Evolutionary conservation across 2,329 filamentous ascomycete genomes (phyloP).

Genomic region (Cercospora canescens): DNA sequence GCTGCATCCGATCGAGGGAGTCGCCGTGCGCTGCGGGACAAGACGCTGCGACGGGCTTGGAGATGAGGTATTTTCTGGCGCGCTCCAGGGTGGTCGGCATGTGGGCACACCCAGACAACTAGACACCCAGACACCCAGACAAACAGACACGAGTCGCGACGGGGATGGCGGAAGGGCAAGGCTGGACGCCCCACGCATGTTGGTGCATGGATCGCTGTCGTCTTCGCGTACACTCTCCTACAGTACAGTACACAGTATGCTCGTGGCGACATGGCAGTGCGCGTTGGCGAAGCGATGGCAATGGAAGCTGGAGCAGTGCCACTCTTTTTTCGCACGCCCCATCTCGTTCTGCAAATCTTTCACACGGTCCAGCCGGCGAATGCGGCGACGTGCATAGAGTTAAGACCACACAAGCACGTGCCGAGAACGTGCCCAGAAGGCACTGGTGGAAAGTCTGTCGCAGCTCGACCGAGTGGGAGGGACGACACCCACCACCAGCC

Average conservation of each 20-base stretch:
- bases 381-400: neutral
- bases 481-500: neutral
- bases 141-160: too few species aligned
- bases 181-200: neutral
- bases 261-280: neutral
- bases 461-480: neutral
- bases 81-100: neutral
- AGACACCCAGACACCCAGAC: too few species aligned
- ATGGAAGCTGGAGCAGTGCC: too few species aligned
- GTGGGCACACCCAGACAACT: neutral
- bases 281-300: neutral
- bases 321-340: neutral
- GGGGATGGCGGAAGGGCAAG: neutral
- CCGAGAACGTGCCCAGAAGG: slow-evolving; percentile 1
- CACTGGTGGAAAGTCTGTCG: neutral
- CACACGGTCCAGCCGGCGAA: neutral
- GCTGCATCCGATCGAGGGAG: neutral
- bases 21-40: neutral
- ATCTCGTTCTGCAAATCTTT: neutral
- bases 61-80: neutral
- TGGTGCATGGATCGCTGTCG: neutral
- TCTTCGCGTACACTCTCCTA: too few species aligned
- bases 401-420: neutral
- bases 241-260: too few species aligned
- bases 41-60: neutral